Evolutionary conservation across 2,329 filamentous ascomycete species (phyloP), one percentile per base, ranked within the genome.

Genomic region (Apiospora arundinis): DNA sequence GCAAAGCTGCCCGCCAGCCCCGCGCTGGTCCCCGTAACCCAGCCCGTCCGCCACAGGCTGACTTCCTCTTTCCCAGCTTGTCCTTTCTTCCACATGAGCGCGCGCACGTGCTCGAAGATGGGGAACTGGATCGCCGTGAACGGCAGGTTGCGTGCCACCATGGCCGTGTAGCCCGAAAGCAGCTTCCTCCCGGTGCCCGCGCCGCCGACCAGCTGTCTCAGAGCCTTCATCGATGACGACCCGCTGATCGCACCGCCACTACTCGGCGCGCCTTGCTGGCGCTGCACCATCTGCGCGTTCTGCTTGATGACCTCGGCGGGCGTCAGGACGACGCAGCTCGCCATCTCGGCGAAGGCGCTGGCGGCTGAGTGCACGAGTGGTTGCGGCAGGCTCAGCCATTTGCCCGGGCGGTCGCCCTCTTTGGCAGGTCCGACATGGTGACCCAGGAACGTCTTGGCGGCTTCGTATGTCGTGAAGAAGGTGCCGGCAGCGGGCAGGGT

Each of bases 291-390:
- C 81, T 97, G 95, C 0, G 95, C 94, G 81, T 97, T 97, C 80
- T 97, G 95, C 83, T 98, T 97, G 74, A 97, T 89, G 9, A 97
- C 93, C 80, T 97, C 95, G 18, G 94, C 94, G 0, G 95, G 95
- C 0, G 95, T 95, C 46, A 97, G 88, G 73, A 97, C 93, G 25
- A 94, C 86, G 79, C 95, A 97, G 6, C 94, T 95, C 3, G 94
- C 93, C 75, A 95, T 88, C 82, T 98, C 95, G 1, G 92, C 95
- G 21, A 90, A 83, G 1, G 91, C 92, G 1, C 94, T 97, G 16
- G 94, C 92, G 3, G 88, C 82, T 7, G 92, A 88, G 79, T 97
- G 92, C 70, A 95, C 88, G 12, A 94, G 74, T 0, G 94, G 90
- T 68, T 89, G 85, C 0, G 93, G 93, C 0, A 94, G 73, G 72